Evolutionary conservation across 495 filamentous ascomycete species (phyloP), one percentile per base, ranked within the genome.

Genomic region (Staphylotrichum longicolle): DNA sequence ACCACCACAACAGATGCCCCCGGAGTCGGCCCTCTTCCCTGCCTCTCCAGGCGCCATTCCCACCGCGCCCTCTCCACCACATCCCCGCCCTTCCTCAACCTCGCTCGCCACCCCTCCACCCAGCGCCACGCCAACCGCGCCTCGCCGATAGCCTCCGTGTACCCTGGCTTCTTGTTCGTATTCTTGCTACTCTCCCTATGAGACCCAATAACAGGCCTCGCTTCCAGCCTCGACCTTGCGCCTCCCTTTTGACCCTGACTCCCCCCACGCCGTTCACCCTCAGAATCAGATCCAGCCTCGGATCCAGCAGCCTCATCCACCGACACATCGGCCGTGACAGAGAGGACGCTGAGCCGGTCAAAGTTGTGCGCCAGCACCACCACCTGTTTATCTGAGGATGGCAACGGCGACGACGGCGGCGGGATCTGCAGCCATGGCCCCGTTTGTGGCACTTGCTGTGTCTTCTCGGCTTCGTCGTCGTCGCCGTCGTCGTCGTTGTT

Each of bases 91-190:
- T 54, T 58, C 3, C 61, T 39, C 48, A 71, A 47, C 35, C 66
- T 57, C 14, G 59, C 49, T 11, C 66, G 58, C 68, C 68, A 69
- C 12, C 68, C 68, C 48, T 71, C 61, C 0, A 63, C 60, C 66
- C 66, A 71, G 27, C 54, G 12, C 62, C 64, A 67, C 3, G 68
- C 53, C 12, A 71, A 57, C 7, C 62, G 50, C 14, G 45, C 42
- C 0, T 67, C 63, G 2, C 55, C 55, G 14, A 51, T 37, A 1
- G 61, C 63, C 33, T 63, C 40, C 5, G 37, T 20, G 34, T 56
- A 37, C 14, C 7, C 12, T 7, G 39, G 39, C 30, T 11, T 4
- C 35, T 32, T n/a, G 27, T 4, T 4, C 11, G 30, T 40, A 39
- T 7, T 42, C 2, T 7, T 46, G 3, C 27, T 46, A 8, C n/a